Percentiles rank a stretch among this genome's conserved stretches.
These are phyloP conservation scores for Pinus albicaulis DNA, from an alignment of 75 land plant species.

Conservation along the genomic window DNA sequence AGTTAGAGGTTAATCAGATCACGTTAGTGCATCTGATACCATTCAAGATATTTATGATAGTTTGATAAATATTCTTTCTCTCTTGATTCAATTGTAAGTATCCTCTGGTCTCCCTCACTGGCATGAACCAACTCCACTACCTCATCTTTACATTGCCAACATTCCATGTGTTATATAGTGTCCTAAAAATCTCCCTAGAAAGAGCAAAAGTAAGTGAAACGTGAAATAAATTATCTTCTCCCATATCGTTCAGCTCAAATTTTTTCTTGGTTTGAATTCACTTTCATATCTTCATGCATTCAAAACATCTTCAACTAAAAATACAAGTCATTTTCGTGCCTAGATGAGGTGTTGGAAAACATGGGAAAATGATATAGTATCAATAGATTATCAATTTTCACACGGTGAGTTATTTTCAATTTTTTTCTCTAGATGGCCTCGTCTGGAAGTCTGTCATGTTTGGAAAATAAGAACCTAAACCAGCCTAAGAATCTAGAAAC, in stretches of 20 bases:
- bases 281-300: not conserved
- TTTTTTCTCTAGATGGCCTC: not conserved
- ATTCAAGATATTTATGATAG: not conserved
- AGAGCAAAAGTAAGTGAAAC: conserved; percentile 29
- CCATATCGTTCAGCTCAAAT: not conserved
- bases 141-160: conserved; percentile 47
- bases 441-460: not conserved
- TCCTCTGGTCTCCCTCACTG: conserved; percentile 35
- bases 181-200: conserved; percentile 41
- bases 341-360: conserved; percentile 55
- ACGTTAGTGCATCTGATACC: not conserved
- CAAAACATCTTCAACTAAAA: not conserved
- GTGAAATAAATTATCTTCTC: not conserved
- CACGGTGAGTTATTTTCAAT: conserved; percentile 24
- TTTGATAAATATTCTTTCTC: not conserved
- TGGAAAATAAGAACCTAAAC: no score
- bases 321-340: not conserved
- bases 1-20: not conserved
- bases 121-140: conserved; percentile 50
- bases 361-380: conserved; percentile 53
- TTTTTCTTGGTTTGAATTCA: not conserved
- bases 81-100: conserved; percentile 23
- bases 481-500: not conserved
- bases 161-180: conserved; percentile 38
- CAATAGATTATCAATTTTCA: conserved; percentile 37